Evolutionary conservation across 805 yeast species (phyloP).

Genomic region (Lipomyces sp.): DNA sequence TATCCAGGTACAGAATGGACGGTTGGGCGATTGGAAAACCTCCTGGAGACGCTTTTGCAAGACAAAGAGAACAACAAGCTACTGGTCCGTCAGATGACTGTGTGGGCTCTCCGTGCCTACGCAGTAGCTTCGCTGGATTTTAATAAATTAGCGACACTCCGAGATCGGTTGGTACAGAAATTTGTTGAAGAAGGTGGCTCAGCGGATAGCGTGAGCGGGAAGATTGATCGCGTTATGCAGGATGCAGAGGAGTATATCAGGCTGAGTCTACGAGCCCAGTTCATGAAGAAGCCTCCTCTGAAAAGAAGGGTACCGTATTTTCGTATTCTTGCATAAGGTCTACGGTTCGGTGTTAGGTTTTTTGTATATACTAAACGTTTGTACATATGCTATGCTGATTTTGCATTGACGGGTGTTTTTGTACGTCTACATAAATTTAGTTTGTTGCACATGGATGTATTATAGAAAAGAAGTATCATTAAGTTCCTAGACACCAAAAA

Average conservation of each 20-base stretch:
- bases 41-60: slow-evolving; percentile 26
- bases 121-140: slow-evolving; percentile 10
- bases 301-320: slow-evolving; percentile 10
- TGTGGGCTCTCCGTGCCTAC: slow-evolving; percentile 27
- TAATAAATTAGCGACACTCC: background rate
- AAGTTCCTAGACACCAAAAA: background rate
- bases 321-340: slow-evolving; percentile 3
- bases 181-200: slow-evolving; percentile 10
- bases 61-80: slow-evolving; percentile 1
- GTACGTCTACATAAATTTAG: background rate
- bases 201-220: slow-evolving; percentile 6
- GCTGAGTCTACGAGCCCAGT: background rate
- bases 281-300: background rate
- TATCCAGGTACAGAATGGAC: slow-evolving; percentile 25
- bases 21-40: slow-evolving; percentile 19
- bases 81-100: slow-evolving; percentile 14
- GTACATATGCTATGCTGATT: background rate
- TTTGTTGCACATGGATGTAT: slow-evolving; percentile 1
- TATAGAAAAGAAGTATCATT: background rate
- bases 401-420: slow-evolving; percentile 3
- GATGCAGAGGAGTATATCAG: slow-evolving; percentile 8
- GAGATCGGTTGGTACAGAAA: slow-evolving; percentile 12
- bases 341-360: slow-evolving; percentile 3
- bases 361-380: background rate
- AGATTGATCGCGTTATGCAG: slow-evolving; percentile 11